Conservation (phyloP, 257 asterid genomes). For the Cruciata laevipes region DNA sequence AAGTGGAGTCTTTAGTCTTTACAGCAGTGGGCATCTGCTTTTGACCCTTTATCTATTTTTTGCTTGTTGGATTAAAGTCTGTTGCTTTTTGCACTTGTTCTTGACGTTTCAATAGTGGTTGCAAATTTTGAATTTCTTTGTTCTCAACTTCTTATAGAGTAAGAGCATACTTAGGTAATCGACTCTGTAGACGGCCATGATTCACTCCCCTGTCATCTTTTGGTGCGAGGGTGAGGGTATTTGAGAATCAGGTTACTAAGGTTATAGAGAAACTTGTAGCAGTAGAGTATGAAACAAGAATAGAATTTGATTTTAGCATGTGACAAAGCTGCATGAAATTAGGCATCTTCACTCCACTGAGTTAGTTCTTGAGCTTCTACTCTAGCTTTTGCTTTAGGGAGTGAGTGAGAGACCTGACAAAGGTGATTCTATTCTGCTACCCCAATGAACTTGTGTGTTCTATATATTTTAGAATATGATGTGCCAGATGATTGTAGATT, state of each 20-base stretch:
- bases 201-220: background rate
- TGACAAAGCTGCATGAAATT: constrained; percentile 21
- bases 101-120: background rate
- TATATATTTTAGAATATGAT: background rate
- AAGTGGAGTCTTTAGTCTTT: constrained; percentile 9
- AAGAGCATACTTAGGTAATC: background rate
- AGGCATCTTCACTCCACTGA: constrained; percentile 25
- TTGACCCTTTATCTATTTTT: constrained; percentile 11
- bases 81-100: constrained; percentile 8
- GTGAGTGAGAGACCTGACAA: constrained; percentile 11
- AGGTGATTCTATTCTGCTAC: constrained; percentile 1
- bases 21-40: constrained; percentile 25
- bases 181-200: background rate
- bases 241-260: constrained; percentile 1
- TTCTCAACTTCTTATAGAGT: background rate
- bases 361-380: constrained; percentile 13
- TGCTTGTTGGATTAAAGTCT: constrained; percentile 14
- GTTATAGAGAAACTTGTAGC: background rate
- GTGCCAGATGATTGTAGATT: background rate
- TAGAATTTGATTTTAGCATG: constrained; percentile 15
- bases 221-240: background rate
- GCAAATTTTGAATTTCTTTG: constrained; percentile 3
- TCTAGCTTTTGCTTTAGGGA: constrained; percentile 3
- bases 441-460: background rate
- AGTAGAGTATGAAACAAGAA: constrained; percentile 11